Evolutionary conservation across 2,329 filamentous ascomycete genomes (phyloP), one percentile per base, ranked within the genome.

Genomic region (Stagonosporopsis rhizophila): DNA sequence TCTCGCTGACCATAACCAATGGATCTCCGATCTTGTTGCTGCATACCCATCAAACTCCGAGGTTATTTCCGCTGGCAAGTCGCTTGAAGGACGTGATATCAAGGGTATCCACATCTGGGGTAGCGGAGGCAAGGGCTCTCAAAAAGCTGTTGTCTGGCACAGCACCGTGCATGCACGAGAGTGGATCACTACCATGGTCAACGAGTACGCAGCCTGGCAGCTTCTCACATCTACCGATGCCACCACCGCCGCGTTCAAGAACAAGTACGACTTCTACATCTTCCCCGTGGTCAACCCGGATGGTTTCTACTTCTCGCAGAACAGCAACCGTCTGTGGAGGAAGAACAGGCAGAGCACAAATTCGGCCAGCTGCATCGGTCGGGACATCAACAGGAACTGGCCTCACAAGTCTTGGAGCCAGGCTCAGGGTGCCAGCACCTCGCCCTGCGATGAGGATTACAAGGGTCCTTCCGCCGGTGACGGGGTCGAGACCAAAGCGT

Each of bases 181-280:
- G 58, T 77, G 74, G 74, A 70, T 73, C 28, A 69, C 70, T 12
- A 73, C 70, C 27, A 73, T 73, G 70, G 62, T 64, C 6, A 70
- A 70, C 12, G 74, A 77, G 41, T 77, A 76, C 35, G 68, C 74
- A 1, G 71, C 73, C 1, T 75, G 74, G 61, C 68, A 73, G 56
- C 66, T 77, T 19, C 66, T 77, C 14, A 71, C 69, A 14, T 64
- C 67, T 6, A 70, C 71, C 3, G 68, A 75, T 41, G 42, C 72
- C 12, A 62, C 64, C 1, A 66, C 67, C 38, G 65, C 67, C 2
- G 67, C 72, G 1, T 80, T 84, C 49, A 78, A 89, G 22, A 80
- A 88, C 71, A 83, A 79, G 52, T 88, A 86, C 67, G 88, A 90
- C 73, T 87, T 87, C 62, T 88, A 87, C 71, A 81, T 89, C 62